A percentile compares a stretch with the other conserved stretches of the same genome.
Evolutionary conservation across 371 early-diverging fungal species (phyloP).

Genomic region (Sporodiniella umbellata): DNA sequence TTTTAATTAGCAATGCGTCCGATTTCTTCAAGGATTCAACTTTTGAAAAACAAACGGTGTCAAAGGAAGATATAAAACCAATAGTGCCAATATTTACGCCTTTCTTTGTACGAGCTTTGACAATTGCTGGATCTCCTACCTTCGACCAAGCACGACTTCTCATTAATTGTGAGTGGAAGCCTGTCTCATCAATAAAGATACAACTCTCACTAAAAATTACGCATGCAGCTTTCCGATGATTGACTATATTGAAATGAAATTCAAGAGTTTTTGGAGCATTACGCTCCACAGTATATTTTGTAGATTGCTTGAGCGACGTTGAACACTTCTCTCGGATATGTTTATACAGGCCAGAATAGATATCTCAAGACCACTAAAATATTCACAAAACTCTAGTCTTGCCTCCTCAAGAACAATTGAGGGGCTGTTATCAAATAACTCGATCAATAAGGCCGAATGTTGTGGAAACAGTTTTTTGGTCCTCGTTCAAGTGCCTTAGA

Average conservation of each 20-base stretch:
- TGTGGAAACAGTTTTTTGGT: slow-evolving; percentile 10
- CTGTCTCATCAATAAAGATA: slow-evolving; percentile 1
- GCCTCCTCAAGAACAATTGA: slow-evolving; percentile 16
- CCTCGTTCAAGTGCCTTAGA: not conserved
- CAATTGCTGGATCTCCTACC: slow-evolving; percentile 7
- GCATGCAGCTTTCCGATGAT: slow-evolving; percentile 2
- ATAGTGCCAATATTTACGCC: slow-evolving; percentile 10
- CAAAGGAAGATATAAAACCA: slow-evolving; percentile 5
- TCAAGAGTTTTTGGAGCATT: slow-evolving; percentile 6
- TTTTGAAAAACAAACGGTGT: slow-evolving; percentile 1
- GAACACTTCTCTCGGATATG: slow-evolving; percentile 16
- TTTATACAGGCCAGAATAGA: slow-evolving; percentile 10
- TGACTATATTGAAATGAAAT: slow-evolving; percentile 1
- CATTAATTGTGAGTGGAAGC: slow-evolving; percentile 2
- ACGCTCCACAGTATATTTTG: slow-evolving; percentile 5
- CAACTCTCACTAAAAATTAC: slow-evolving; percentile 2
- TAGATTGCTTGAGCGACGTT: slow-evolving; percentile 10
- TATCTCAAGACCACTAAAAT: slow-evolving; percentile 8
- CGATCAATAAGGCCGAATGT: slow-evolving; percentile 14
- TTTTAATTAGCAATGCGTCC: slow-evolving; percentile 3
- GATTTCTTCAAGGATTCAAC: slow-evolving; percentile 1
- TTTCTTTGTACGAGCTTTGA: slow-evolving; percentile 10
- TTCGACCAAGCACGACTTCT: slow-evolving; percentile 18
- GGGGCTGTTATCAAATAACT: slow-evolving; percentile 8
- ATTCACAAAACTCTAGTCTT: slow-evolving; percentile 10